phyloP scores from a whole-genome alignment of 108 stramenopile genomes.

The Cyclotella sp. region DNA sequence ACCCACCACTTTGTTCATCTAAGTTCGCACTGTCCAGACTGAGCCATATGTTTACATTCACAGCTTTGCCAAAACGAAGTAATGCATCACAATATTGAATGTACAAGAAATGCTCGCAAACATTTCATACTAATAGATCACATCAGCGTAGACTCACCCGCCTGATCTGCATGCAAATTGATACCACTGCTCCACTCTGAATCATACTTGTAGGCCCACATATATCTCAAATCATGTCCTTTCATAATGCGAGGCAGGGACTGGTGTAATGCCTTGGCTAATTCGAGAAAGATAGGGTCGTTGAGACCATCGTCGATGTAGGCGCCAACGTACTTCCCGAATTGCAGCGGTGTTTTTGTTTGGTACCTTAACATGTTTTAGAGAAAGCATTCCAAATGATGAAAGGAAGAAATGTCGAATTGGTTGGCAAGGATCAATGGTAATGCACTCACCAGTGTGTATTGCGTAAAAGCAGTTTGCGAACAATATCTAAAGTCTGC shows the following conservation, averaged over 20 bases:
- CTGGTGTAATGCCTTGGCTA: slow-evolving; percentile 62
- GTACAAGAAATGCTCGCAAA: not conserved
- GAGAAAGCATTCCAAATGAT: not conserved
- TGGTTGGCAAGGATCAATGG: not conserved
- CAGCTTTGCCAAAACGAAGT: slow-evolving; percentile 20
- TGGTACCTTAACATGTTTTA: slow-evolving; percentile 39
- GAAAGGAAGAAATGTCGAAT: not conserved
- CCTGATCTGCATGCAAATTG: slow-evolving; percentile 82
- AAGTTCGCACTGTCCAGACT: slow-evolving; percentile 79
- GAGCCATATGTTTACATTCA: slow-evolving; percentile 88
- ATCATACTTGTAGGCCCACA: slow-evolving; percentile 83
- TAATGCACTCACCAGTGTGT: slow-evolving; percentile 27
- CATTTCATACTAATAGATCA: not conserved
- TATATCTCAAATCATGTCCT: slow-evolving; percentile 62
- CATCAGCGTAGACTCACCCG: slow-evolving; percentile 18
- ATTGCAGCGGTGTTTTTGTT: slow-evolving; percentile 69
- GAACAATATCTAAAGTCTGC: slow-evolving; percentile 17
- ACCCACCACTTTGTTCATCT: slow-evolving; percentile 67
- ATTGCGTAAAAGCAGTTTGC: slow-evolving; percentile 37
- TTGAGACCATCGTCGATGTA: slow-evolving; percentile 83
- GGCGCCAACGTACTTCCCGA: slow-evolving; percentile 72
- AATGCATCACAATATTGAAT: not conserved
- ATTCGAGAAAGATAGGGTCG: slow-evolving; percentile 58
- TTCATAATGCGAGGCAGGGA: slow-evolving; percentile 58
- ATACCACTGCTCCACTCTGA: slow-evolving; percentile 63